phyloP scores from a whole-genome alignment of 192 early-diverging fungal species.

The Mortierella hygrophila region DNA sequence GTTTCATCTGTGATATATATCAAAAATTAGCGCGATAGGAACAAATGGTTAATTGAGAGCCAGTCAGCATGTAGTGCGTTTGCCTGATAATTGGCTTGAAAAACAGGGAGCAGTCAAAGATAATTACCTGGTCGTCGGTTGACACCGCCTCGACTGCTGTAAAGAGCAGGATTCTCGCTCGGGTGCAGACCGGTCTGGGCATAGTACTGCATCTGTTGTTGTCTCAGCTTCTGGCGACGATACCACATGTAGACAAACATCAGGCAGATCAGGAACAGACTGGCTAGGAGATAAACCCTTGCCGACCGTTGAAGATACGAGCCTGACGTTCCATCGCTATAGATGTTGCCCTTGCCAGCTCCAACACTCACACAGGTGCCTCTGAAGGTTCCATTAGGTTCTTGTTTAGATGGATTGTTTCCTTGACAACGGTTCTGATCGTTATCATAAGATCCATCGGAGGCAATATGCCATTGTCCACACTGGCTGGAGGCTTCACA shows the following conservation, averaged over 20 bases:
- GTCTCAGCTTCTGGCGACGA: constrained; percentile 22
- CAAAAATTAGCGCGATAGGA: neutral
- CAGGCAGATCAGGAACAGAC: constrained; percentile 23
- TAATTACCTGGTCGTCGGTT: constrained; percentile 35
- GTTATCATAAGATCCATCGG: constrained; percentile 25
- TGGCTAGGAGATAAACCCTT: constrained; percentile 29
- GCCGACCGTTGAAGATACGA: constrained; percentile 6
- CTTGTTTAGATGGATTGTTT: neutral
- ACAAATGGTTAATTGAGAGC: constrained; percentile 8
- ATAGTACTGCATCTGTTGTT: constrained; percentile 10
- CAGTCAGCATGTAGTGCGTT: neutral
- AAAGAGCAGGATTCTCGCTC: neutral
- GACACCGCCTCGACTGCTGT: constrained; percentile 23
- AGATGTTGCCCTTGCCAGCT: neutral
- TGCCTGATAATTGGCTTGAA: neutral
- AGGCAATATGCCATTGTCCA: constrained; percentile 24
- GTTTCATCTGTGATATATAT: constrained; percentile 17
- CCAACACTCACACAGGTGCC: constrained; percentile 14
- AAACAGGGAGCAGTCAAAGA: too few species aligned
- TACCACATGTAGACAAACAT: constrained; percentile 39
- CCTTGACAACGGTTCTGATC: constrained; percentile 30
- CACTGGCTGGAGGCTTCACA: constrained; percentile 28
- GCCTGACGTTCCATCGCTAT: neutral
- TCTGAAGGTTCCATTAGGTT: neutral
- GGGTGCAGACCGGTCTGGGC: neutral